Evolutionary conservation across 441 rosid species (phyloP).

Genomic region (Aquilaria agallochum): DNA sequence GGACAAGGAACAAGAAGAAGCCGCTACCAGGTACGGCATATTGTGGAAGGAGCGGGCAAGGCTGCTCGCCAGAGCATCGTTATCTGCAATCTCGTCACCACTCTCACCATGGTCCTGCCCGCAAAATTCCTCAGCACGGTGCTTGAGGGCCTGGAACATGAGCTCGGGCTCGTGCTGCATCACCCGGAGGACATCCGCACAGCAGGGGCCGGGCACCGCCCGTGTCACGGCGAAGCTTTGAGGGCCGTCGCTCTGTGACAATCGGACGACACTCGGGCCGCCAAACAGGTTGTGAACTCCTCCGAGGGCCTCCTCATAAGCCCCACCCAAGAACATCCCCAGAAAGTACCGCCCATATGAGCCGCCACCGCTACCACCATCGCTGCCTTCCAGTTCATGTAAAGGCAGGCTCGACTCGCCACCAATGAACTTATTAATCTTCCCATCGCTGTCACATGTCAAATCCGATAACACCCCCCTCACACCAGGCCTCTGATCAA

Average conservation of each 20-base stretch:
- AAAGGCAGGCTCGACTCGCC: slow-evolving; percentile 83
- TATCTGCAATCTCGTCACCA: slow-evolving; percentile 29
- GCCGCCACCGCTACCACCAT: slow-evolving; percentile 23
- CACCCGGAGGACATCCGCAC: slow-evolving; percentile 83
- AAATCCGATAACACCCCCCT: slow-evolving; percentile 83
- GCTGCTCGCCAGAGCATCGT: slow-evolving; percentile 34
- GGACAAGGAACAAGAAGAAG: slow-evolving; percentile 57
- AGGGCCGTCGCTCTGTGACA: slow-evolving; percentile 88
- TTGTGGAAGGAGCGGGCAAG: slow-evolving; percentile 69
- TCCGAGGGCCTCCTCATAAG: slow-evolving; percentile 97
- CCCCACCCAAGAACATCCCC: slow-evolving; percentile 99
- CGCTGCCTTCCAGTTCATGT: slow-evolving; percentile 56
- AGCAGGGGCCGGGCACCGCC: slow-evolving; percentile 75
- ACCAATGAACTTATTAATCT: slow-evolving; percentile 84
- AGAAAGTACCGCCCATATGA: slow-evolving; percentile 47
- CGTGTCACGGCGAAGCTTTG: slow-evolving; percentile 80
- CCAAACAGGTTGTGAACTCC: slow-evolving; percentile 96
- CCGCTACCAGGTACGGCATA: slow-evolving; percentile 80
- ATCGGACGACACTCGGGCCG: slow-evolving; percentile 89
- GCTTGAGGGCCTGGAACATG: slow-evolving; percentile 87
- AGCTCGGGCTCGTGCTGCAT: slow-evolving; percentile 97
- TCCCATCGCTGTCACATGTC: slow-evolving; percentile 98
- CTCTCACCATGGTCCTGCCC: slow-evolving; percentile 29
- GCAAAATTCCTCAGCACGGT: slow-evolving; percentile 67
- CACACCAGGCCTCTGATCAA: slow-evolving; percentile 68